Evolutionary conservation across 2,329 filamentous ascomycete genomes (phyloP).

Genomic region (Aureobasidium sp.): DNA sequence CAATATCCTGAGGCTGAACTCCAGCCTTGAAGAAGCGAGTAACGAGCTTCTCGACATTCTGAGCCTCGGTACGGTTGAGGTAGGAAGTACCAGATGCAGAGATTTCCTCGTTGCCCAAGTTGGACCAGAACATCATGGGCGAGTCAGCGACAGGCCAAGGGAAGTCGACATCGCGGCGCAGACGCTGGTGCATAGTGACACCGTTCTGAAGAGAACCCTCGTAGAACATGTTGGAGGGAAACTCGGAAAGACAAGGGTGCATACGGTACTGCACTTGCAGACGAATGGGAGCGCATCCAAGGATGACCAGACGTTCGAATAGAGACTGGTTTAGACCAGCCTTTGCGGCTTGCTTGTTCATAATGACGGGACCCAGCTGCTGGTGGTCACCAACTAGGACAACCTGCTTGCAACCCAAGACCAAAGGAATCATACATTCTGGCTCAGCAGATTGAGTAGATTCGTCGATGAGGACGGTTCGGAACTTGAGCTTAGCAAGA

Average conservation of each 20-base stretch:
- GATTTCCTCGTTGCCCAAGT: slow-evolving; percentile 94
- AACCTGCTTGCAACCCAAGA: slow-evolving; percentile 95
- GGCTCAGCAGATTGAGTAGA: slow-evolving; percentile 97
- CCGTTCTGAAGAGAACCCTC: slow-evolving; percentile 95
- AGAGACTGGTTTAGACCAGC: slow-evolving; percentile 96
- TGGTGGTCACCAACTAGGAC: slow-evolving; percentile 98
- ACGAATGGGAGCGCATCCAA: slow-evolving; percentile 84
- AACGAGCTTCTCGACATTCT: slow-evolving; percentile 97
- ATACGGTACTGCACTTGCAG: slow-evolving; percentile 98
- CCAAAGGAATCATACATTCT: slow-evolving; percentile 97
- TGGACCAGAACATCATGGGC: slow-evolving; percentile 99
- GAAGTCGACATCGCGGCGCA: slow-evolving; percentile 92
- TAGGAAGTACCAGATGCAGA: slow-evolving; percentile 97
- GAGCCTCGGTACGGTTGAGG: slow-evolving; percentile 92
- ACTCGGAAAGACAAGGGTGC: slow-evolving; percentile 95
- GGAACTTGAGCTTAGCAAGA: slow-evolving; percentile 94
- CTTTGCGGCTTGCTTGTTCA: slow-evolving; percentile 99
- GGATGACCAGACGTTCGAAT: slow-evolving; percentile 89
- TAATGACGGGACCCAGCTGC: slow-evolving; percentile 95
- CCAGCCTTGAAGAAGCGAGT: slow-evolving; percentile 98
- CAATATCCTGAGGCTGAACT: slow-evolving; percentile 87
- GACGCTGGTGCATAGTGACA: slow-evolving; percentile 78
- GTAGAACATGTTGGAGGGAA: slow-evolving; percentile 99
- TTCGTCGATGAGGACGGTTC: slow-evolving; percentile 95
- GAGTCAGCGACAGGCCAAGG: slow-evolving; percentile 91